phyloP scores from a whole-genome alignment of 2,329 filamentous ascomycete genomes.

The Talaromyces atroroseus region DNA sequence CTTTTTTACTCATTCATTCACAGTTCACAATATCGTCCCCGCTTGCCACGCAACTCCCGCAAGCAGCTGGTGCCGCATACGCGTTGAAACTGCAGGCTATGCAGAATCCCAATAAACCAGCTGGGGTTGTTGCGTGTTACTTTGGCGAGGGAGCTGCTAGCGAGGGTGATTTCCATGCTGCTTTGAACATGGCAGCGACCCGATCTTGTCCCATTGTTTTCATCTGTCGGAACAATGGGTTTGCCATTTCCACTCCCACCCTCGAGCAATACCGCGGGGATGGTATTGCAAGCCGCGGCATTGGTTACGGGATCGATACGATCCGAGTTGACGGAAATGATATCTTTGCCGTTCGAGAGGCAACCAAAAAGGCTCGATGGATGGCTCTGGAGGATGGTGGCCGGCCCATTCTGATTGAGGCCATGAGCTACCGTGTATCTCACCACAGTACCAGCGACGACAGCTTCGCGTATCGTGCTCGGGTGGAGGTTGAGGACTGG shows the following conservation, averaged over 20 bases:
- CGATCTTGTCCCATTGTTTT: constrained; percentile 82
- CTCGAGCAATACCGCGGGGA: constrained; percentile 88
- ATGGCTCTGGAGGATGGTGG: constrained; percentile 77
- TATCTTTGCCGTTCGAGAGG: constrained; percentile 80
- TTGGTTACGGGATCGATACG: constrained; percentile 91
- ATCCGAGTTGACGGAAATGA: constrained; percentile 93
- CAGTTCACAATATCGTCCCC: constrained; percentile 82
- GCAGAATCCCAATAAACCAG: constrained; percentile 62
- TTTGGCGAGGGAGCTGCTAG: constrained; percentile 88
- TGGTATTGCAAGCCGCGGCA: constrained; percentile 78
- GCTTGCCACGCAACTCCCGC: constrained; percentile 81
- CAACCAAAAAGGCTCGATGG: constrained; percentile 67
- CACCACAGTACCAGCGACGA: constrained; percentile 97
- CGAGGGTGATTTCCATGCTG: constrained; percentile 88
- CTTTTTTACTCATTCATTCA: not conserved
- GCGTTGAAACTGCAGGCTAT: constrained; percentile 75
- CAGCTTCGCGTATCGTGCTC: constrained; percentile 89
- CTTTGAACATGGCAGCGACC: constrained; percentile 84
- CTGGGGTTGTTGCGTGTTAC: constrained; percentile 71
- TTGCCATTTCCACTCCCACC: constrained; percentile 83
- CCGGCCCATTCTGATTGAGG: constrained; percentile 79
- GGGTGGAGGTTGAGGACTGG: constrained; percentile 92
- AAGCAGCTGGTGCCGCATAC: constrained; percentile 81
- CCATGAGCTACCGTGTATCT: constrained; percentile 96
- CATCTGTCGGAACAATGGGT: constrained; percentile 89